A percentile compares a stretch with the other conserved stretches of the same genome.
Evolutionary conservation across 2,329 filamentous ascomycete genomes (phyloP).

Genomic region (Clarireedia hainanense): DNA sequence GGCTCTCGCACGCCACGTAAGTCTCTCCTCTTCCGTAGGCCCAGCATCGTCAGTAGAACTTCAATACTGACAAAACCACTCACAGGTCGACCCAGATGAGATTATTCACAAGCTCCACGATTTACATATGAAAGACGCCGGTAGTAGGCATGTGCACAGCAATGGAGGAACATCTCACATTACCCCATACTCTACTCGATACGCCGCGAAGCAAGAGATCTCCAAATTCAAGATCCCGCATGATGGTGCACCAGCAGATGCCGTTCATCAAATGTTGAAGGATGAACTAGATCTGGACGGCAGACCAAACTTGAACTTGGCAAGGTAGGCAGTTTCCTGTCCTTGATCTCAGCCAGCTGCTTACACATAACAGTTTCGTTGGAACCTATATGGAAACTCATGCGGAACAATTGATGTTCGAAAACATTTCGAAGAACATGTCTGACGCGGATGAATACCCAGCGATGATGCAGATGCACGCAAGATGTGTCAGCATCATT

Average conservation of each 20-base stretch:
- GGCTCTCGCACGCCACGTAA: conserved; percentile 43
- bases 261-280: conserved; percentile 56
- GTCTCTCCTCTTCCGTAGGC: conserved; percentile 3
- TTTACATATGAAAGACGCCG: conserved; percentile 32
- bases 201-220: conserved; percentile 45
- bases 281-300: conserved; percentile 59
- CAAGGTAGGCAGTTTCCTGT: conserved; percentile 34
- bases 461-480: conserved; percentile 51
- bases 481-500: conserved; percentile 61
- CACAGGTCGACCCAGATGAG: conserved; percentile 47
- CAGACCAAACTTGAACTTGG: conserved; percentile 59
- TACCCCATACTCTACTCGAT: conserved; percentile 50
- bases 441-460: conserved; percentile 63
- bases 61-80: background rate
- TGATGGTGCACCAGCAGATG: conserved; percentile 51
- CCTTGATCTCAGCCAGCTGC: background rate
- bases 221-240: conserved; percentile 52
- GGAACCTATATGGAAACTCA: conserved; percentile 65
- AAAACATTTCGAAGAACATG: conserved; percentile 64
- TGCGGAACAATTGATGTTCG: conserved; percentile 55
- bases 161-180: conserved; percentile 40
- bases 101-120: conserved; percentile 46
- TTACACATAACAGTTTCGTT: conserved; percentile 45
- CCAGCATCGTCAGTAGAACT: background rate
- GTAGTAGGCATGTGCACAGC: conserved; percentile 30